Percentiles rank a stretch among this genome's conserved stretches.
These are phyloP conservation scores for Pestalotiopsis sp. DNA, from an alignment of 2,329 filamentous ascomycete genomes.

Conservation along the genomic window DNA sequence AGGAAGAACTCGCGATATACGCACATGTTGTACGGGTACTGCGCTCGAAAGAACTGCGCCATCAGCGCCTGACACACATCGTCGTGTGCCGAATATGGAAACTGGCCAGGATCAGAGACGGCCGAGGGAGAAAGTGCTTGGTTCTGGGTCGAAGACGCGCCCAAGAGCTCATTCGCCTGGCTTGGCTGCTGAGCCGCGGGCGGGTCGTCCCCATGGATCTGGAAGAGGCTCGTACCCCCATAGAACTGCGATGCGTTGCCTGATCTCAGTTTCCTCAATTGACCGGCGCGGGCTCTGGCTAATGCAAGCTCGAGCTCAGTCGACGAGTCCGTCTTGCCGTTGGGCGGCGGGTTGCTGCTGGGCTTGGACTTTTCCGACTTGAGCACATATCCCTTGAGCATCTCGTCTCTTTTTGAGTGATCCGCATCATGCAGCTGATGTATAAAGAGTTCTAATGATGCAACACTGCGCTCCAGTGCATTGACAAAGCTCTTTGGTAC, in stretches of 20 bases:
- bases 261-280: slow-evolving; percentile 38
- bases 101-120: slow-evolving; percentile 14
- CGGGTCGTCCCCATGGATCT: slow-evolving; percentile 33
- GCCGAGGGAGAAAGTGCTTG: slow-evolving; percentile 16
- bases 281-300: slow-evolving; percentile 36
- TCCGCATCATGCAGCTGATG: slow-evolving; percentile 45
- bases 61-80: slow-evolving; percentile 47
- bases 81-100: slow-evolving; percentile 46
- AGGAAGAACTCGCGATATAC: slow-evolving; percentile 55
- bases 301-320: slow-evolving; percentile 26
- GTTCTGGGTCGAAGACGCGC: slow-evolving; percentile 4
- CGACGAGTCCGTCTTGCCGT: slow-evolving; percentile 14
- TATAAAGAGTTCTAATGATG: slow-evolving; percentile 47
- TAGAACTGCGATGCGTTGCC: slow-evolving; percentile 49
- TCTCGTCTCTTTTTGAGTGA: slow-evolving; percentile 40
- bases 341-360: slow-evolving; percentile 17
- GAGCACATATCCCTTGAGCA: slow-evolving; percentile 40
- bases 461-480: slow-evolving; percentile 49
- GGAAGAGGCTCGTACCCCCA: slow-evolving; percentile 50
- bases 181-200: slow-evolving; percentile 5
- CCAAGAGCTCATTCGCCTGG: slow-evolving; percentile 9
- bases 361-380: slow-evolving; percentile 17
- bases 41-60: slow-evolving; percentile 49
- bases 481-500: slow-evolving; percentile 49
- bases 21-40: slow-evolving; percentile 53